Conservation (phyloP, 1,284 basidiomycete species). For the Trametes pubescens region DNA sequence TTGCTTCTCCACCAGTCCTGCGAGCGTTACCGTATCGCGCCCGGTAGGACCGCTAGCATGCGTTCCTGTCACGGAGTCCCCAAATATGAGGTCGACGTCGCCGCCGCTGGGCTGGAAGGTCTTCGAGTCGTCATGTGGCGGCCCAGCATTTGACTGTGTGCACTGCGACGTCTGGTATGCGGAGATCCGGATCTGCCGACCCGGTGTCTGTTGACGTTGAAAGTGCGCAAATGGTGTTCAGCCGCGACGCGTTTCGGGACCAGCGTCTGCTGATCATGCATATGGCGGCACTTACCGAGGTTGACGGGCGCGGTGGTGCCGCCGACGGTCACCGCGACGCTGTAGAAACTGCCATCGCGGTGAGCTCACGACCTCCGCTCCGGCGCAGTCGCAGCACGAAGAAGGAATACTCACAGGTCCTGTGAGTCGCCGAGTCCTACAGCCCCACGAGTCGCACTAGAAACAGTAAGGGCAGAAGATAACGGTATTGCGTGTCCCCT, state of each 20-base stretch:
- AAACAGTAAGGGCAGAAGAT: no score
- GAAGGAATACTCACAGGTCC: constrained; percentile 38
- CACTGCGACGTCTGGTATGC: constrained; percentile 37
- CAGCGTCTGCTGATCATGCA: not conserved
- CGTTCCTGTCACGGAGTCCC: constrained; percentile 49
- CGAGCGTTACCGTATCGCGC: constrained; percentile 46
- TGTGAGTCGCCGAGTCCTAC: constrained; percentile 38
- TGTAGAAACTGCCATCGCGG: constrained; percentile 33
- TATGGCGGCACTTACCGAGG: not conserved
- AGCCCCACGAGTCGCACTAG: no score
- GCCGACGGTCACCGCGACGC: constrained; percentile 36
- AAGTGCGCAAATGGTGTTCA: not conserved
- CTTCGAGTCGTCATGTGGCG: constrained; percentile 37
- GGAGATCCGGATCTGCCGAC: constrained; percentile 43
- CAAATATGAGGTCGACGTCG: constrained; percentile 43
- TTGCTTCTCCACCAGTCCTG: constrained; percentile 47
- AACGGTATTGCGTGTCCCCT: no score
- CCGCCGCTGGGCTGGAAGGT: constrained; percentile 42
- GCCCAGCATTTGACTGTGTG: constrained; percentile 26
- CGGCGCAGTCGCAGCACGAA: not conserved
- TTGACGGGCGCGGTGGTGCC: constrained; percentile 24
- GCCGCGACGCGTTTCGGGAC: not conserved
- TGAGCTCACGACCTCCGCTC: no score
- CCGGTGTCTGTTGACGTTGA: constrained; percentile 43
- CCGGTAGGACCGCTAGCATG: constrained; percentile 47